Evolutionary conservation across 1,139 yeast species (phyloP).

Genomic region (Zygoascus hellenicus): DNA sequence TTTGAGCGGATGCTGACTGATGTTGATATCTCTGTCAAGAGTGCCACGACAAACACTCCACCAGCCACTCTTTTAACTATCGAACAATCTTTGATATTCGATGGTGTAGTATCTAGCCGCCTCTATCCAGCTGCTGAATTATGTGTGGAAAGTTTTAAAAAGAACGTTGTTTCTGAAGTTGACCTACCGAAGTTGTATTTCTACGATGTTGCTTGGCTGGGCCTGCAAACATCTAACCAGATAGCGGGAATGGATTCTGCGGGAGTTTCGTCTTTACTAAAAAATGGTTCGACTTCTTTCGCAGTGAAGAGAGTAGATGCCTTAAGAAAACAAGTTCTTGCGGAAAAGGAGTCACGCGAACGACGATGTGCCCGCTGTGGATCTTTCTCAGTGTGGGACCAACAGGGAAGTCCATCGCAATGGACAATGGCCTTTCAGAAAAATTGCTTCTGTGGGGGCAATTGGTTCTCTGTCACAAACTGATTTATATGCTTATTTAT

Average conservation of each 20-base stretch:
- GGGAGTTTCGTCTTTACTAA: not conserved
- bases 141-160: conserved; percentile 31
- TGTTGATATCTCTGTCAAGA: conserved; percentile 39
- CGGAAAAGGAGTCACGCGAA: conserved; percentile 21
- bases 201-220: conserved; percentile 68
- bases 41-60: conserved; percentile 4
- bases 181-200: conserved; percentile 48
- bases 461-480: conserved; percentile 41
- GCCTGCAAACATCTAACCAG: conserved; percentile 37
- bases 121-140: conserved; percentile 37
- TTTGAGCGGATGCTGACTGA: conserved; percentile 63
- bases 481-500: no score
- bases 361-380: conserved; percentile 68
- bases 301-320: conserved; percentile 22
- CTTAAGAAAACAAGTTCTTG: conserved; percentile 31
- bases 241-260: conserved; percentile 9
- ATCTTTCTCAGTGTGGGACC: conserved; percentile 45
- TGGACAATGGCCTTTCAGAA: conserved; percentile 75
- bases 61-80: conserved; percentile 32
- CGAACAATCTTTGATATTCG: conserved; percentile 64
- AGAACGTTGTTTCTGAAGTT: conserved; percentile 27
- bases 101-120: conserved; percentile 51
- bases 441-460: conserved; percentile 75
- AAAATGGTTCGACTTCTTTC: conserved; percentile 5
- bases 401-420: conserved; percentile 37